phyloP scores from a whole-genome alignment of 768 basidiomycete species.

The Boletus tomentosulus region DNA sequence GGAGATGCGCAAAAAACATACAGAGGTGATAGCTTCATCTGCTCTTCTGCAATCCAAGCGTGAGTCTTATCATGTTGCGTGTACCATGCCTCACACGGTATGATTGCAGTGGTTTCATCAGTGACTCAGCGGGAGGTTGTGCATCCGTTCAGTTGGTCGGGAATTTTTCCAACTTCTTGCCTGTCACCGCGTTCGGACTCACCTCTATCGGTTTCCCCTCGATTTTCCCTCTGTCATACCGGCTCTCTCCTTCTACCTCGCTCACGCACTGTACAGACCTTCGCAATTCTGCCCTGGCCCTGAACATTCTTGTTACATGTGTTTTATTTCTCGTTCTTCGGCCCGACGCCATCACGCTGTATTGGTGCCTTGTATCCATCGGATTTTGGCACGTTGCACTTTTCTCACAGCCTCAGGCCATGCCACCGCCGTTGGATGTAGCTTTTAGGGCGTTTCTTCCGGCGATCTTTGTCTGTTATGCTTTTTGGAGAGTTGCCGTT shows the following conservation, averaged over 20 bases:
- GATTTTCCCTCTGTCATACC: conserved; percentile 68
- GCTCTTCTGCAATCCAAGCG: conserved; percentile 80
- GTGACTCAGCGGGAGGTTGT: conserved; percentile 70
- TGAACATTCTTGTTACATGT: conserved; percentile 67
- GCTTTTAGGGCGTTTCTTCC: conserved; percentile 79
- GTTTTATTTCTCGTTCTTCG: conserved; percentile 69
- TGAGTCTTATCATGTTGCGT: conserved; percentile 35
- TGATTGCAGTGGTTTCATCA: conserved; percentile 54
- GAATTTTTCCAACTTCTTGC: conserved; percentile 66
- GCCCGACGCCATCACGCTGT: conserved; percentile 62
- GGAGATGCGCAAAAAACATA: conserved; percentile 71
- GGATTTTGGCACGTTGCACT: conserved; percentile 84
- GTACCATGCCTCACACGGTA: conserved; percentile 5
- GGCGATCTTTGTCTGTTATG: conserved; percentile 70
- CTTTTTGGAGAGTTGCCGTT: conserved; percentile 72
- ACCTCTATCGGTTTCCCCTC: conserved; percentile 71
- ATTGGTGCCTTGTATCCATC: conserved; percentile 76
- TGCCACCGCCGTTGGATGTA: conserved; percentile 65
- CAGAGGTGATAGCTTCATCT: conserved; percentile 81
- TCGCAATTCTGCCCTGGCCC: conserved; percentile 62
- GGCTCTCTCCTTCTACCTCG: conserved; percentile 44
- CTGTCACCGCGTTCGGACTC: conserved; percentile 57
- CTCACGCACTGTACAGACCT: conserved; percentile 68
- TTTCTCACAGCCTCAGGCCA: conserved; percentile 67
- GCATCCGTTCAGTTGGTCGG: conserved; percentile 64